Percentiles rank a stretch among this genome's conserved stretches.
These are phyloP conservation scores for Gloeostereum incarnatum DNA, from an alignment of 768 basidiomycete species.

Conservation along the genomic window DNA sequence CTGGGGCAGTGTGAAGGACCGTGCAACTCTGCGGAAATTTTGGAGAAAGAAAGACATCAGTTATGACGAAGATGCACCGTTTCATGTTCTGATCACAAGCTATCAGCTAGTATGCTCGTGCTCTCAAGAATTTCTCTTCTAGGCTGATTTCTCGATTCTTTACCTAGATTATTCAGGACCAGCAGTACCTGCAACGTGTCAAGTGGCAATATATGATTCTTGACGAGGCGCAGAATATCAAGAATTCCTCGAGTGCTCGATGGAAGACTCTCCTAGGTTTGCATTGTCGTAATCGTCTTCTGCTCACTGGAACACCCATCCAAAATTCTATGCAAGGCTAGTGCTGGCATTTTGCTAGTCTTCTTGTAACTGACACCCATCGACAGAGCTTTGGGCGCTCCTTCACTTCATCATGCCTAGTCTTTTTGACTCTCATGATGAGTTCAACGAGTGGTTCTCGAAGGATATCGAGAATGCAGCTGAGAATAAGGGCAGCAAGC, in stretches of 20 bases:
- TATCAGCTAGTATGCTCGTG: slow-evolving; percentile 74
- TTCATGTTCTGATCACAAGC: slow-evolving; percentile 94
- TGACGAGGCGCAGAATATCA: slow-evolving; percentile 99
- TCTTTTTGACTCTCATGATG: slow-evolving; percentile 97
- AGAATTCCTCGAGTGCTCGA: slow-evolving; percentile 89
- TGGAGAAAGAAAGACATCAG: slow-evolving; percentile 98
- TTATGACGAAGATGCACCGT: slow-evolving; percentile 91
- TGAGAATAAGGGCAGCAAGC: slow-evolving; percentile 82
- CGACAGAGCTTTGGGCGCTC: slow-evolving; percentile 89
- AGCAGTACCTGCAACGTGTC: slow-evolving; percentile 94
- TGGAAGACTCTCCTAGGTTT: slow-evolving; percentile 98
- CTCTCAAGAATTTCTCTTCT: no score
- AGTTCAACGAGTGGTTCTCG: slow-evolving; percentile 99
- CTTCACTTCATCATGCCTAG: slow-evolving; percentile 99
- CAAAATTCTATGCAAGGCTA: slow-evolving; percentile 99
- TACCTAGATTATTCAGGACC: slow-evolving; percentile 82
- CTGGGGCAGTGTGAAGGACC: slow-evolving; percentile 97
- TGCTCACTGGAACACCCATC: slow-evolving; percentile 96
- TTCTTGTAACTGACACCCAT: slow-evolving; percentile 7
- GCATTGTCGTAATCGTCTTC: slow-evolving; percentile 89
- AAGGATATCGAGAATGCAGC: slow-evolving; percentile 96
- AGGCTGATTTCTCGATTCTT: background rate
- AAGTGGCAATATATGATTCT: slow-evolving; percentile 99
- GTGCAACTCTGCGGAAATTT: slow-evolving; percentile 88
- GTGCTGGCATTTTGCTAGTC: slow-evolving; percentile 9